Evolutionary conservation across 257 asterid genomes (phyloP).

Genomic region (Echites panduratus): DNA sequence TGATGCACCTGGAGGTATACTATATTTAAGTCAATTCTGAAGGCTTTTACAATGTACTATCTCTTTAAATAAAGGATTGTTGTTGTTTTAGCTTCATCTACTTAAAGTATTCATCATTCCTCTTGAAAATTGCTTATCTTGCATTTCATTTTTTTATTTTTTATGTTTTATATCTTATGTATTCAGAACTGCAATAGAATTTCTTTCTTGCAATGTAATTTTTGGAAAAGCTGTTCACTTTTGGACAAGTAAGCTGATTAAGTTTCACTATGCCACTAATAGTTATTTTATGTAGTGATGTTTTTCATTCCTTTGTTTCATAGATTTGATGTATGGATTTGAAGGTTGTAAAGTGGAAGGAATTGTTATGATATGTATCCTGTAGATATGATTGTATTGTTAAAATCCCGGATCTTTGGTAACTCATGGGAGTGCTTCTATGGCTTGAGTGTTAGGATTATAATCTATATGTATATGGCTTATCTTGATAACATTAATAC

Average conservation of each 20-base stretch:
- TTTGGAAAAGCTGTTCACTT: neutral
- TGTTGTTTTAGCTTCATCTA: neutral
- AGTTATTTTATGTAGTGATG: neutral
- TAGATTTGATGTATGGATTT: neutral
- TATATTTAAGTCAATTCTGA: neutral
- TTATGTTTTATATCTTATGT: neutral
- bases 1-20: slow-evolving; percentile 67
- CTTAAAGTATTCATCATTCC: neutral
- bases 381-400: no score
- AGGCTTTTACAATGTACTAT: neutral
- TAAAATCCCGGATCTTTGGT: no score
- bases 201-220: neutral
- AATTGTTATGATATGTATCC: no score
- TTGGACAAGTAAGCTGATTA: neutral
- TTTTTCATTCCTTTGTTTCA: neutral
- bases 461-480: no score
- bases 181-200: neutral
- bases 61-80: neutral
- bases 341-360: neutral
- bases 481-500: no score
- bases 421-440: no score
- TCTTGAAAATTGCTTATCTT: neutral
- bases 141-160: neutral
- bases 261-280: neutral
- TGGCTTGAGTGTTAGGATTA: no score